Evolutionary conservation across 1,284 basidiomycete genomes (phyloP).

Genomic region (Lentinula novae-zelandiae): DNA sequence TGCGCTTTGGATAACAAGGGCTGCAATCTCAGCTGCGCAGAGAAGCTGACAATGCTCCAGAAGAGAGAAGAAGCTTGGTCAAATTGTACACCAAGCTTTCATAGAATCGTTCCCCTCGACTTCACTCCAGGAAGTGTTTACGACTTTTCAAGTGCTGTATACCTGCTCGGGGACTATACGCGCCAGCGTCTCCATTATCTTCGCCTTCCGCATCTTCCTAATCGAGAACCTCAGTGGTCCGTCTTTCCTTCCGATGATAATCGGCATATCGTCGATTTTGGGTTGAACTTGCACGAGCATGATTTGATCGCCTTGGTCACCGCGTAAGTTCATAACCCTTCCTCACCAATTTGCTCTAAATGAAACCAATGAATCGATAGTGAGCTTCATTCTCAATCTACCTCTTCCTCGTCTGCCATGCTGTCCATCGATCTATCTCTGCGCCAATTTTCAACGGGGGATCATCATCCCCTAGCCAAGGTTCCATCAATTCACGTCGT

Average conservation of each 20-base stretch:
- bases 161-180: conserved; percentile 34
- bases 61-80: conserved; percentile 29
- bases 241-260: conserved; percentile 20
- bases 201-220: conserved; percentile 25
- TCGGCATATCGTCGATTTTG: conserved; percentile 31
- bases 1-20: conserved; percentile 30
- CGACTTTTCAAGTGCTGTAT: conserved; percentile 39
- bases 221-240: conserved; percentile 29
- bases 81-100: conserved; percentile 24
- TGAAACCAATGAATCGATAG: neutral
- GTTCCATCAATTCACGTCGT: conserved; percentile 29
- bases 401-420: neutral
- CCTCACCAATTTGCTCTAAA: neutral
- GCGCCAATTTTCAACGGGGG: conserved; percentile 38
- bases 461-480: conserved; percentile 36
- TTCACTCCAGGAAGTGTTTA: conserved; percentile 37
- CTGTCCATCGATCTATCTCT: conserved; percentile 26
- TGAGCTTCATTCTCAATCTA: neutral
- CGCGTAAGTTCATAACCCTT: conserved; percentile 25
- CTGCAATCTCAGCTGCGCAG: conserved; percentile 21
- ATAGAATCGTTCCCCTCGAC: conserved; percentile 21
- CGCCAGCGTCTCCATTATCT: conserved; percentile 25
- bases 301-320: conserved; percentile 42
- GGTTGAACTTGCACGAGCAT: conserved; percentile 43
- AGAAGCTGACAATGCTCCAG: conserved; percentile 28